phyloP scores from a whole-genome alignment of 2,329 filamentous ascomycete species.

The Aureobasidium subglaciale region DNA sequence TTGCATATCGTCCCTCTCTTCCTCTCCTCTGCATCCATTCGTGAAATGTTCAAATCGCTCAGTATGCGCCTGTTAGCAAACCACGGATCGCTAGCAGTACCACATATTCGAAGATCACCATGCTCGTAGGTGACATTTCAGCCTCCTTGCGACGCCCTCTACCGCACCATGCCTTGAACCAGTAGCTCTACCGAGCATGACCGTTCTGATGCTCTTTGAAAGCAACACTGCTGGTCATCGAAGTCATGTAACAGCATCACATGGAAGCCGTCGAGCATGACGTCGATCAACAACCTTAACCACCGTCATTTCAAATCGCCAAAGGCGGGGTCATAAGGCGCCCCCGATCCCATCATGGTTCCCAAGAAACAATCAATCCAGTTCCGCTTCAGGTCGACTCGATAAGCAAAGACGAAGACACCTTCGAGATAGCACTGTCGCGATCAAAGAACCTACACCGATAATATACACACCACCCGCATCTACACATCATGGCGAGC shows the following conservation, averaged over 20 bases:
- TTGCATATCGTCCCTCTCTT: background rate
- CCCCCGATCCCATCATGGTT: background rate
- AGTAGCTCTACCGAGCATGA: too few species aligned
- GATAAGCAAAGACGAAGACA: background rate
- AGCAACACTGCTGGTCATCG: too few species aligned
- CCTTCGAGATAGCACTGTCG: too few species aligned
- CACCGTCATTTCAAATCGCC: background rate
- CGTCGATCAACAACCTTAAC: constrained; percentile 7
- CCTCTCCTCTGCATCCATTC: background rate
- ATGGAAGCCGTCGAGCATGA: background rate
- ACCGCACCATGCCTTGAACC: too few species aligned
- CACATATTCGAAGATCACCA: too few species aligned
- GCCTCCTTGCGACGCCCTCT: too few species aligned
- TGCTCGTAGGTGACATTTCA: too few species aligned
- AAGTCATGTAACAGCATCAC: background rate
- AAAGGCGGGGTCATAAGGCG: background rate
- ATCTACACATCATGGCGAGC: constrained; percentile 2
- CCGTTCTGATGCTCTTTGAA: background rate
- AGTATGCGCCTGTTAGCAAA: background rate
- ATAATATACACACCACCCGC: too few species aligned
- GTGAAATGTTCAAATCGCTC: background rate
- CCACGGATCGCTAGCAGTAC: background rate
- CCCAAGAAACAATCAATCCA: background rate
- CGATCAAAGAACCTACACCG: too few species aligned
- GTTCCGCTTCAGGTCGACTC: background rate